These are phyloP conservation scores for Pseudohalonectria lignicola DNA, from an alignment of 2,329 filamentous ascomycete species.

Conservation along the genomic window DNA sequence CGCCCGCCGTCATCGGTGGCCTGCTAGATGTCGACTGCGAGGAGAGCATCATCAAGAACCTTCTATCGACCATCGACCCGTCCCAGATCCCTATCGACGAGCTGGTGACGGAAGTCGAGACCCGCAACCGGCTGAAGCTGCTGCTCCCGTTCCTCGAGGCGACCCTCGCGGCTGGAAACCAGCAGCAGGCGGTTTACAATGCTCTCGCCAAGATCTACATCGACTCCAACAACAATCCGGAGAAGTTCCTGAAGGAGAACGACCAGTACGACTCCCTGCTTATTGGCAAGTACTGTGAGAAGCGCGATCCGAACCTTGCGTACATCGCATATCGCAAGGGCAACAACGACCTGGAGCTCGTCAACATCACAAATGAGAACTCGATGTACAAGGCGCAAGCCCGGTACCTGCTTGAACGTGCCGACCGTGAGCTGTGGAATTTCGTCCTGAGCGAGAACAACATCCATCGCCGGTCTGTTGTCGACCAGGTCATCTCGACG, in stretches of 20 bases:
- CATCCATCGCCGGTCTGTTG: slow-evolving; percentile 81
- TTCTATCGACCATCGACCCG: slow-evolving; percentile 76
- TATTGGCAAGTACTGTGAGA: slow-evolving; percentile 97
- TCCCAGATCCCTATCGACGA: slow-evolving; percentile 86
- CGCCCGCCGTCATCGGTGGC: slow-evolving; percentile 86
- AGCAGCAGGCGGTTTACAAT: slow-evolving; percentile 94
- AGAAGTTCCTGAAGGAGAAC: slow-evolving; percentile 96
- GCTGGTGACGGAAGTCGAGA: slow-evolving; percentile 89
- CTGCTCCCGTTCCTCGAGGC: slow-evolving; percentile 92
- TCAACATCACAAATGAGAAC: slow-evolving; percentile 98
- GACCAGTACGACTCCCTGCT: slow-evolving; percentile 87
- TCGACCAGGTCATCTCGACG: slow-evolving; percentile 93
- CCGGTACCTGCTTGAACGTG: slow-evolving; percentile 83
- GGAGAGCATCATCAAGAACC: slow-evolving; percentile 87
- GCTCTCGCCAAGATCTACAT: slow-evolving; percentile 99
- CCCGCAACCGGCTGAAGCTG: slow-evolving; percentile 88
- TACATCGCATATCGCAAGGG: slow-evolving; percentile 95
- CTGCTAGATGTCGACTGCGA: slow-evolving; percentile 96
- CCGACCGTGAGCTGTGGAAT: slow-evolving; percentile 82
- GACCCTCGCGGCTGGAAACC: slow-evolving; percentile 79
- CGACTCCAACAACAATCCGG: slow-evolving; percentile 94
- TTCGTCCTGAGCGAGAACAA: slow-evolving; percentile 96
- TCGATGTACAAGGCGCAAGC: slow-evolving; percentile 99
- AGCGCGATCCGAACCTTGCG: slow-evolving; percentile 90
- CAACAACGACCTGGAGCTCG: slow-evolving; percentile 92